These are phyloP conservation scores for Pinus tabuliformis DNA, from an alignment of 75 land plant species.

Conservation along the genomic window DNA sequence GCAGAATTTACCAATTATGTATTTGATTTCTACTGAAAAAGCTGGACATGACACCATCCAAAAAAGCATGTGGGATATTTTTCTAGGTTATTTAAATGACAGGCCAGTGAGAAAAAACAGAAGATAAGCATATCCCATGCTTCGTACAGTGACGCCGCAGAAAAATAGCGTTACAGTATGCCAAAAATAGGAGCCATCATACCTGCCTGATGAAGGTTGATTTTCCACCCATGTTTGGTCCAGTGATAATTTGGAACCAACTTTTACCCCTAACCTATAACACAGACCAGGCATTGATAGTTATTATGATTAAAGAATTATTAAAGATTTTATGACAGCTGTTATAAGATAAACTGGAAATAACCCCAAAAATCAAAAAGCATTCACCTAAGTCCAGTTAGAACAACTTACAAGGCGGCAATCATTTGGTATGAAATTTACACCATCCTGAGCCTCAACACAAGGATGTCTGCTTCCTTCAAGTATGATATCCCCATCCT, in stretches of 20 bases:
- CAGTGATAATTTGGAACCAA: constrained; percentile 99
- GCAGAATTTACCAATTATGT: too few relatives aligned
- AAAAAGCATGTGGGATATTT: neutral
- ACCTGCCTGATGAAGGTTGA: constrained; percentile 99
- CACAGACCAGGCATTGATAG: too few relatives aligned
- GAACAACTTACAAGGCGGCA: constrained; percentile 72
- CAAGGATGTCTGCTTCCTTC: constrained; percentile 98
- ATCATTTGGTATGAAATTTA: constrained; percentile 96
- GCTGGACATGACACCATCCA: neutral
- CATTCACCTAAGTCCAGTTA: neutral
- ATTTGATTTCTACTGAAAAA: too few relatives aligned
- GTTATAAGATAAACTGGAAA: neutral
- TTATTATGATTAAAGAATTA: neutral
- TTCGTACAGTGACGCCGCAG: neutral
- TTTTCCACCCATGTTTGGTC: constrained; percentile 99
- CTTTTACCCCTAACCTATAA: constrained; percentile 84
- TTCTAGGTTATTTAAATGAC: neutral
- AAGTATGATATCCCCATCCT: constrained; percentile 83
- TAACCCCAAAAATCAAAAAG: neutral
- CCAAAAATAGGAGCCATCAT: neutral
- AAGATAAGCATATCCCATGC: constrained; percentile 9
- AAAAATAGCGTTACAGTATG: neutral
- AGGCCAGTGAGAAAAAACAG: neutral
- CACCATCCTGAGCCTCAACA: constrained; percentile 99
- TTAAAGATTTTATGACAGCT: constrained; percentile 7